Evolutionary conservation across 2,329 filamentous ascomycete genomes (phyloP).

Genomic region (Botryotinia convoluta): DNA sequence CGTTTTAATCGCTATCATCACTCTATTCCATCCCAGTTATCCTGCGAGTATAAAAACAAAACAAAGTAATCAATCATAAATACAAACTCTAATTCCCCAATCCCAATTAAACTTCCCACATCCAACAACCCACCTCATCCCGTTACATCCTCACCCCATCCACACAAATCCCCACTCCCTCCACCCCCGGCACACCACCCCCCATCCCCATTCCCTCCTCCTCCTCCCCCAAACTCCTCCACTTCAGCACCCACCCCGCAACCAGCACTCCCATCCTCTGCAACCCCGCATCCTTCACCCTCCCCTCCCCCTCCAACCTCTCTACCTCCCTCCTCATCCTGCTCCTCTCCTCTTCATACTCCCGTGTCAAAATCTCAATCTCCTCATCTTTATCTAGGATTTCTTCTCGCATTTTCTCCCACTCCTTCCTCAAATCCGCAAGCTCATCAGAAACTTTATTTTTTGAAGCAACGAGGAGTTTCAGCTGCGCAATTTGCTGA

Average conservation of each 20-base stretch:
- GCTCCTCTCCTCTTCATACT: not conserved
- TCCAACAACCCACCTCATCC: no score
- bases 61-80: no score
- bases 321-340: not conserved
- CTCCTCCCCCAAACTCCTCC: not conserved
- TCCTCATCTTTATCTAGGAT: not conserved
- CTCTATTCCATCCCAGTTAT: no score
- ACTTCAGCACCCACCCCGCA: not conserved
- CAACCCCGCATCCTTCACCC: not conserved
- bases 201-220: not conserved
- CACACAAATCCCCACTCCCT: not conserved
- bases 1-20: no score
- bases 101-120: no score
- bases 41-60: no score
- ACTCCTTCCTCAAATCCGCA: fast-evolving
- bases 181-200: not conserved
- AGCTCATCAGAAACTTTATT: fast-evolving
- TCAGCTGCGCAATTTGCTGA: not conserved
- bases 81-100: no score
- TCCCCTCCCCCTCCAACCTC: not conserved
- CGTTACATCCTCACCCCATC: no score
- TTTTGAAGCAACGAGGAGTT: not conserved
- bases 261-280: not conserved
- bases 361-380: not conserved
- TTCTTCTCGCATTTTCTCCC: not conserved